Conservation (phyloP, 2,329 filamentous ascomycete genomes). For the Paecilomyces sp. region DNA sequence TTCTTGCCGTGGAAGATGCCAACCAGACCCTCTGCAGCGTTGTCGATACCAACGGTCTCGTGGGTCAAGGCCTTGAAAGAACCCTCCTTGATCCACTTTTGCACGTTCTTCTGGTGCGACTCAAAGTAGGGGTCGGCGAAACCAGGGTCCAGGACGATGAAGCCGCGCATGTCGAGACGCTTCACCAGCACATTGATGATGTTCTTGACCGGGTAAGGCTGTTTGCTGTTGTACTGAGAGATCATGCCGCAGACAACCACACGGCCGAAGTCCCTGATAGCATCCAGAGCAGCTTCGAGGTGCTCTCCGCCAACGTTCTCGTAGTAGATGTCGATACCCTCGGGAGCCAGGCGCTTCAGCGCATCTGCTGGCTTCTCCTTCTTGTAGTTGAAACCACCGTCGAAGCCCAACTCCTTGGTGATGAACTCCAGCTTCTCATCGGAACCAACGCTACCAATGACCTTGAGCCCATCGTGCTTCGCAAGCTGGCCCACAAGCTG, state of each 20-base stretch:
- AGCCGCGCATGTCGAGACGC: constrained; percentile 62
- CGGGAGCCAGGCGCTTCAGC: constrained; percentile 61
- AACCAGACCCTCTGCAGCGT: constrained; percentile 64
- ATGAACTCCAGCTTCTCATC: constrained; percentile 76
- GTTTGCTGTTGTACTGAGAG: constrained; percentile 63
- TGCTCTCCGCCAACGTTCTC: constrained; percentile 75
- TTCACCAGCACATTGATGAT: constrained; percentile 59
- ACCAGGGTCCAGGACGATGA: constrained; percentile 61
- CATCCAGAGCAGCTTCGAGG: constrained; percentile 58
- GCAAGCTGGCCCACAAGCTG: constrained; percentile 77
- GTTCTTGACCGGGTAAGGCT: constrained; percentile 62
- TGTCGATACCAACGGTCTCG: constrained; percentile 70
- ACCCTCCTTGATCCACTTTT: constrained; percentile 69
- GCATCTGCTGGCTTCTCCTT: constrained; percentile 65
- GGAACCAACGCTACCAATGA: constrained; percentile 73
- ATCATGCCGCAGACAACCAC: constrained; percentile 64
- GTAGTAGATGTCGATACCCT: constrained; percentile 78
- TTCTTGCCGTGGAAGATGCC: constrained; percentile 72
- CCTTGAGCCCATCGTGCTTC: constrained; percentile 70
- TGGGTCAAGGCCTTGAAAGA: constrained; percentile 63
- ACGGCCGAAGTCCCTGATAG: constrained; percentile 59
- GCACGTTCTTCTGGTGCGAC: constrained; percentile 69
- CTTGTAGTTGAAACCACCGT: constrained; percentile 82
- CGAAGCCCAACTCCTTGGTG: constrained; percentile 61
- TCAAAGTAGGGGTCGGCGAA: constrained; percentile 60